A percentile compares a stretch with the other conserved stretches of the same genome.
Evolutionary conservation across 129 eudicot species (phyloP).

Genomic region (Lonicera japonica): DNA sequence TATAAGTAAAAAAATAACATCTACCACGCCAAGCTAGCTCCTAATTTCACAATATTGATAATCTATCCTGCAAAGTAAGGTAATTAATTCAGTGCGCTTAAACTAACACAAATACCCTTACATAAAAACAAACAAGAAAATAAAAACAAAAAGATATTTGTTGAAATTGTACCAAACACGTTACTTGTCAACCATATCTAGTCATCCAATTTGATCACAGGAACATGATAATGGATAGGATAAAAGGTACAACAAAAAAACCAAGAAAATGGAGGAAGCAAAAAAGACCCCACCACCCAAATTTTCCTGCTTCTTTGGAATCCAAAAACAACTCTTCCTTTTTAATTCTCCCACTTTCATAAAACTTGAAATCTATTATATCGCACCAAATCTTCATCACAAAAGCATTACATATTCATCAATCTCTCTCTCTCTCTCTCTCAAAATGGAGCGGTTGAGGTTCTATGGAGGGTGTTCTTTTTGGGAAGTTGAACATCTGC

Average conservation of each 20-base stretch:
- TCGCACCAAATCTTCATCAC: conserved; percentile 13
- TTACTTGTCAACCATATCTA: background rate
- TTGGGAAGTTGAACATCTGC: conserved; percentile 41
- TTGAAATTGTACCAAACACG: background rate
- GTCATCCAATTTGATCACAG: background rate
- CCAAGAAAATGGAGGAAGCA: background rate
- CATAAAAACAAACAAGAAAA: too few species aligned
- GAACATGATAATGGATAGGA: background rate
- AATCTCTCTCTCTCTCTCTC: conserved; percentile 15
- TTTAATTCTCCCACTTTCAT: background rate
- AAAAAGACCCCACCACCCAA: background rate
- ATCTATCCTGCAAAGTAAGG: too few species aligned
- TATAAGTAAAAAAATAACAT: too few species aligned
- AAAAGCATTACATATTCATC: conserved; percentile 18
- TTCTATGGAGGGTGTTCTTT: conserved; percentile 49
- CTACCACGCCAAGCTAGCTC: too few species aligned
- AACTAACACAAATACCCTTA: too few species aligned
- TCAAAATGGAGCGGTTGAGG: conserved; percentile 77
- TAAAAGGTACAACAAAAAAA: background rate
- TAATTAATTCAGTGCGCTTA: too few species aligned
- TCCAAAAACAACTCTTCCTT: background rate
- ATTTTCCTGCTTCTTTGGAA: background rate
- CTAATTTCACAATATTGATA: too few species aligned
- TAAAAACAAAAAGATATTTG: background rate
- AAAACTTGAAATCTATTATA: conserved; percentile 12